Evolutionary conservation across 768 basidiomycete genomes (phyloP), one percentile per base, ranked within the genome.

Genomic region (Cystofilobasidium capitatum): DNA sequence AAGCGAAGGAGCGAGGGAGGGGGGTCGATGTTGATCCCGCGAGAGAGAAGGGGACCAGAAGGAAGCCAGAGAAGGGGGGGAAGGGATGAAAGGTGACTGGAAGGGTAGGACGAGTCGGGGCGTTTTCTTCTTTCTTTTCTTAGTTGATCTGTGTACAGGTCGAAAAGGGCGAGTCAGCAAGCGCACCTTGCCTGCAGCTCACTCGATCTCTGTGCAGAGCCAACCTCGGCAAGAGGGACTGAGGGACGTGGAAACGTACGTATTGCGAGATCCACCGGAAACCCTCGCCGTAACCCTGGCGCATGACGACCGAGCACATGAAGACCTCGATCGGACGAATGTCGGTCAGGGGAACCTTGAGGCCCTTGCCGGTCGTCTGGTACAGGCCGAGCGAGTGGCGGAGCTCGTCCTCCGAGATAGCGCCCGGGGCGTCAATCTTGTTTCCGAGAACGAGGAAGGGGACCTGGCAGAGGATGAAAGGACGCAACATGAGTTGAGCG

Each of bases 221-320:
- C n/a, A n/a, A n/a, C n/a, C n/a, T n/a, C n/a, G n/a, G n/a, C n/a
- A n/a, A n/a, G n/a, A n/a, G n/a, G n/a, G n/a, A n/a, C n/a, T n/a
- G 31, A 33, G 4, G 51, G 51, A 14, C n/a, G n/a, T n/a, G 24
- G 26, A 8, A 10, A 60, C 35, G 37, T n/a, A 60, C 40, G 40
- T 29, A 65, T 44, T 54, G 39, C 14, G 68, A 51, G n/a, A 58
- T 42, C 51, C 58, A 69, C 29, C 58, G 22, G 44, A 74, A 80
- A 58, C 93, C 94, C 81, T 98, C 94, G 69, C 92, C 94, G 77
- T 99, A 98, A 59, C 94, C 94, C 78, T 96, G 92, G 77, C 94
- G 84, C 83, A 94, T 91, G 65, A 99, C 96, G 65, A 99, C 96
- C 17, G 96, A 98, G 81, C 93, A 97, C 96, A 99, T 99, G 85